Evolutionary conservation across 352 stramenopile species (phyloP), one percentile per base, ranked within the genome.

Genomic region (Phytophthora europaea): DNA sequence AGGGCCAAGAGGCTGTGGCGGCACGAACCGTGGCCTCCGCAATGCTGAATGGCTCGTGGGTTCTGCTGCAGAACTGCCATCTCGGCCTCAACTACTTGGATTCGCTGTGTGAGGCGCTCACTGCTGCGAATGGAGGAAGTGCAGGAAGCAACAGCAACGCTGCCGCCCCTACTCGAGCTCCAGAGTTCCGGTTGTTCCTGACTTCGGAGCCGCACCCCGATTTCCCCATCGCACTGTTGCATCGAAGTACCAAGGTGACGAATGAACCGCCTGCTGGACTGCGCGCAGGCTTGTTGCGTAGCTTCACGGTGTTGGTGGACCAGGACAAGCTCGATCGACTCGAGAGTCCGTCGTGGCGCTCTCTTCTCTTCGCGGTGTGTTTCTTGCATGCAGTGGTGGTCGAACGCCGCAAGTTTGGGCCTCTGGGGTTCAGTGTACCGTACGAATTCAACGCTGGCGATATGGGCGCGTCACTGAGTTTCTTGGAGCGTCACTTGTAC

Each of bases 401-500:
- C 12, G 88, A 94, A 61, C 81, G 86, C 4, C 72, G 86, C 26
- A 96, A 96, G 74, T 96, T 94, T 61, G 89, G 89, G 1, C 61
- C 89, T 1, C 55, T 96, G 8, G 86, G 89, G 34, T 95, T 92
- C 61, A 75, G 78, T 12, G 78, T 95, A 4, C 87, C 84, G 23
- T 95, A 95, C 75, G 89, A 94, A 40, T 96, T 94, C 68, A 94
- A 94, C 36, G 80, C 81, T 34, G 79, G 86, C 6, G 89, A 95
- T 67, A 74, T 94, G 51, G 85, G 80, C 13, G 85, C 89, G 0
- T 81, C 83, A 0, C 77, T 92, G 31, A 88, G 62, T 34, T 94
- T 96, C 65, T 67, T 94, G 33, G 87, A 94, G 69, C 85, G 81
- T 3, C 85, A 94, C 73, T 68, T 94, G 64, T 93, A 92, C 72